phyloP scores from a whole-genome alignment of 1,284 basidiomycete species.

The Singerocomus inundabilis region DNA sequence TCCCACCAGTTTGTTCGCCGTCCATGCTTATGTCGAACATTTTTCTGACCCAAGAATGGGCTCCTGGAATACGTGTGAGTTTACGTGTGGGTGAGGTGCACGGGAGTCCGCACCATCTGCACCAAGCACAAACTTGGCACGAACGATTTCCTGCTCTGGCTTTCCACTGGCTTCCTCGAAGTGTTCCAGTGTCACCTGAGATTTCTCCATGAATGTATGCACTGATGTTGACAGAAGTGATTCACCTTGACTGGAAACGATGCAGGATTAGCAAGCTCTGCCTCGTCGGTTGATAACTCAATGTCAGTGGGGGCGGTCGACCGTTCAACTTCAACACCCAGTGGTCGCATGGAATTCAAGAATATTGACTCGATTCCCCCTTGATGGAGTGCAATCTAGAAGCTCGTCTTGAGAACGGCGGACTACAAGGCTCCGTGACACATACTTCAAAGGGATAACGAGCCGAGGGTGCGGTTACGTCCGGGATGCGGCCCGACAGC shows the following conservation, averaged over 20 bases:
- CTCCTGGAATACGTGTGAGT: constrained; percentile 35
- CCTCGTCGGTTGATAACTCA: constrained; percentile 33
- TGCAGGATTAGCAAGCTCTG: constrained; percentile 30
- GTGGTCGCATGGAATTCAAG: constrained; percentile 30
- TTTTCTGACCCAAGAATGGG: constrained; percentile 62
- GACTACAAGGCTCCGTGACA: background rate
- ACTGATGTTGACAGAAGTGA: background rate
- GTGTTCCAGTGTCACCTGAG: constrained; percentile 38
- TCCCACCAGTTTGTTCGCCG: constrained; percentile 52
- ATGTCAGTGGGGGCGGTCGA: constrained; percentile 33
- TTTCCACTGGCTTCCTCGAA: constrained; percentile 30
- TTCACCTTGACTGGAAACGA: constrained; percentile 37
- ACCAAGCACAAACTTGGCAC: constrained; percentile 55
- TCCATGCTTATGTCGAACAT: constrained; percentile 52
- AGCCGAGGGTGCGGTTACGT: constrained; percentile 35
- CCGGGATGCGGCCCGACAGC: constrained; percentile 32
- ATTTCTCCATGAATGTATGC: constrained; percentile 1
- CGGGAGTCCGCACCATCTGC: constrained; percentile 42
- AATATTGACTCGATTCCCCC: constrained; percentile 38
- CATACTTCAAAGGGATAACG: constrained; percentile 37
- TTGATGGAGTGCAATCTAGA: constrained; percentile 37
- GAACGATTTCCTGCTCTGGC: constrained; percentile 42
- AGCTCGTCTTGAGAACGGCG: background rate
- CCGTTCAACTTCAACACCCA: constrained; percentile 36
- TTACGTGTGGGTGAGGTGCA: background rate